Evolutionary conservation across 129 eudicot genomes (phyloP).

Genomic region (Apium graveolens): DNA sequence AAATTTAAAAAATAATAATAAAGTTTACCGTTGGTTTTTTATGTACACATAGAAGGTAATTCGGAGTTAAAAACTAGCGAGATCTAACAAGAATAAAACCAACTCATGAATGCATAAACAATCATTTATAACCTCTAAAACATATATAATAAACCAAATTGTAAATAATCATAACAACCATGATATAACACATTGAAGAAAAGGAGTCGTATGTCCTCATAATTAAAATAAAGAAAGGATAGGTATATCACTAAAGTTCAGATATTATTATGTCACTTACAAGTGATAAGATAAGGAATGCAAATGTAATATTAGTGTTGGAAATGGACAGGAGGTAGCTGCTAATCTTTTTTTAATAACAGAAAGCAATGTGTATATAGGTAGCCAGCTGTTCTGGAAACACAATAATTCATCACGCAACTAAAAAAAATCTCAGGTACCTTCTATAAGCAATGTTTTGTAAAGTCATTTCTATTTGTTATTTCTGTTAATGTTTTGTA

Average conservation of each 20-base stretch:
- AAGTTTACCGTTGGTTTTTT: no score
- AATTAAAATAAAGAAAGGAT: not conserved
- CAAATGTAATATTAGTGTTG: not conserved
- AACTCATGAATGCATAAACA: not conserved
- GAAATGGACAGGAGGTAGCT: not conserved
- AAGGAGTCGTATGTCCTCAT: not conserved
- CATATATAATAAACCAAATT: not conserved
- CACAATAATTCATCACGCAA: not conserved
- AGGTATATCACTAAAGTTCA: not conserved
- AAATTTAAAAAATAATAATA: no score
- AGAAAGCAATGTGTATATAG: not conserved
- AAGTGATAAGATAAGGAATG: not conserved
- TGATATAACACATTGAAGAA: not conserved
- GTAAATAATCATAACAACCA: not conserved
- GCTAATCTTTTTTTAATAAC: not conserved
- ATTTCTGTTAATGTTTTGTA: not conserved
- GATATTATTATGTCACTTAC: not conserved
- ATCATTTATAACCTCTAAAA: not conserved
- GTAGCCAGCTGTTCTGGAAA: conserved; percentile 1
- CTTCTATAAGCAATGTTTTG: not conserved
- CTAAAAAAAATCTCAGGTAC: not conserved
- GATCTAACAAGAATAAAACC: not conserved
- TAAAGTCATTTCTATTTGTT: not conserved
- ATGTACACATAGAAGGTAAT: no score
- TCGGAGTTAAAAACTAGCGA: no score